phyloP scores from a whole-genome alignment of 1,284 basidiomycete species.

The Phlebopus sp. region DNA sequence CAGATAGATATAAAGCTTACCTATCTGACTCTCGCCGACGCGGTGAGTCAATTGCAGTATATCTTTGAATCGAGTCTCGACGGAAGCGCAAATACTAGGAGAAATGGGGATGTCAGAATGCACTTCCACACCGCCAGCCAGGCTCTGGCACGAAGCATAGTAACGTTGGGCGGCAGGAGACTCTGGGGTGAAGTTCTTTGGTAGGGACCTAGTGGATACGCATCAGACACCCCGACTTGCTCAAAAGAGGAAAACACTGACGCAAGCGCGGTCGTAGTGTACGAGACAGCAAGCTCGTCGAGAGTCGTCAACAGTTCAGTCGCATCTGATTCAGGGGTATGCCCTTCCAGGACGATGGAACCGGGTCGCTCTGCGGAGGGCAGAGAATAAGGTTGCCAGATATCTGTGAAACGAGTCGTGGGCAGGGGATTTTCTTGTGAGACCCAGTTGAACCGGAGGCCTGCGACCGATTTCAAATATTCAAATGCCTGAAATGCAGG shows the following conservation, averaged over 20 bases:
- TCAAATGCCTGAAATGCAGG: neutral
- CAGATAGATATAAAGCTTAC: neutral
- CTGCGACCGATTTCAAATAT: neutral
- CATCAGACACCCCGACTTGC: too few species aligned
- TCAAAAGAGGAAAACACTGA: neutral
- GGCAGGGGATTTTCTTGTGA: neutral
- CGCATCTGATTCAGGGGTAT: neutral
- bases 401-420: neutral
- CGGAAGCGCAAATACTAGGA: neutral
- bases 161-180: neutral
- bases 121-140: constrained; percentile 14
- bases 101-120: constrained; percentile 2
- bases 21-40: neutral
- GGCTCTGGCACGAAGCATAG: constrained; percentile 10
- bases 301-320: neutral
- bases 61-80: too few species aligned
- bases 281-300: neutral
- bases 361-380: neutral
- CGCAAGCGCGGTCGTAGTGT: neutral
- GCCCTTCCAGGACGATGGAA: neutral
- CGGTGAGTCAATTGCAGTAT: neutral
- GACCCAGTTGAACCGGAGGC: neutral
- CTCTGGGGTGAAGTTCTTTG: neutral
- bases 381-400: neutral
- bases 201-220: neutral